Conservation (phyloP, 148 eudicot genomes). For the Rhododendron kiyosumense region DNA sequence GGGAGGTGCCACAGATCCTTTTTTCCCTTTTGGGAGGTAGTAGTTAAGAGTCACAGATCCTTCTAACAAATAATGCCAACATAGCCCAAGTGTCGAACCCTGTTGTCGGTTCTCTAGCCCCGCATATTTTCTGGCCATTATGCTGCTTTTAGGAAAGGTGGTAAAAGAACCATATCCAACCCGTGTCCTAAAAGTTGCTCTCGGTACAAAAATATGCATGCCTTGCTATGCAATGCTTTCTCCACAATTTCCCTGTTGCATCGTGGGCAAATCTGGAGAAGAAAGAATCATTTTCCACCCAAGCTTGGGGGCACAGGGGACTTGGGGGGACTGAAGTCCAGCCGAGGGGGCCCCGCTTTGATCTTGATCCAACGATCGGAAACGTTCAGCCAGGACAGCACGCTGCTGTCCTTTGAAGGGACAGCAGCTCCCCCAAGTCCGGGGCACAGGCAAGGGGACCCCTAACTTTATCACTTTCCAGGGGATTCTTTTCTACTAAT, state of each 20-base stretch:
- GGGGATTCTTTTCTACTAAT: neutral
- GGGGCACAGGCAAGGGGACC: neutral
- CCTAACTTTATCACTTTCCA: neutral
- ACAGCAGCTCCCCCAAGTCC: too few relatives aligned
- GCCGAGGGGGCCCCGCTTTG: too few relatives aligned
- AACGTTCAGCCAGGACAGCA: too few relatives aligned
- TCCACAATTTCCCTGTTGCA: neutral
- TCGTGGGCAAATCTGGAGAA: neutral
- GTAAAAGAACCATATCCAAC: neutral
- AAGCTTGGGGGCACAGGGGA: neutral
- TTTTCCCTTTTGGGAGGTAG: neutral
- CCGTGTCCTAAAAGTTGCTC: neutral
- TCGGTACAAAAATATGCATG: neutral
- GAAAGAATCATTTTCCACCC: neutral
- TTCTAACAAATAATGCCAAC: neutral
- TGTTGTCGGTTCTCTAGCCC: neutral
- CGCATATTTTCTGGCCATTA: neutral
- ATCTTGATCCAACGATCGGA: too few relatives aligned
- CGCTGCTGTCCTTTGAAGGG: too few relatives aligned
- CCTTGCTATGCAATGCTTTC: neutral
- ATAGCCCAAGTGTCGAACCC: neutral
- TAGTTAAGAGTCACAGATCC: neutral
- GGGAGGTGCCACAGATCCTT: neutral
- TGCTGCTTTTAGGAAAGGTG: conserved; percentile 2
- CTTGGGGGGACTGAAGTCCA: too few relatives aligned